These are phyloP conservation scores for Neurospora sp. DNA, from an alignment of 495 filamentous ascomycete species.

Conservation along the genomic window DNA sequence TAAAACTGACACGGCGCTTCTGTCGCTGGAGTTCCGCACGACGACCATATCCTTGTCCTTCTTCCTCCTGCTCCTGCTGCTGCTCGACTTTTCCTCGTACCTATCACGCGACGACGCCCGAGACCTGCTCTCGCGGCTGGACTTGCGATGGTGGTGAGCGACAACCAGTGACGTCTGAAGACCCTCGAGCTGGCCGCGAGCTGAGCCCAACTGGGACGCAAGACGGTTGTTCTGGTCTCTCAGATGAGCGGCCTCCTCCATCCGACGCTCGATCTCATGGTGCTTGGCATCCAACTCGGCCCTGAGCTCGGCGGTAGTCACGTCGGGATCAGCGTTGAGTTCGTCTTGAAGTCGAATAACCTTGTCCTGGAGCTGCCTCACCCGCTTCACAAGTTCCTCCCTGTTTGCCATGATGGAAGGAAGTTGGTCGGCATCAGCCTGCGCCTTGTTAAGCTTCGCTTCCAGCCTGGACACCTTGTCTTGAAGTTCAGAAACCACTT, in stretches of 20 bases:
- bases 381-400: conserved; percentile 13
- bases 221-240: conserved; percentile 17
- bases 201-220: conserved; percentile 15
- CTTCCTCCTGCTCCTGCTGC: conserved; percentile 11
- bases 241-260: conserved; percentile 17
- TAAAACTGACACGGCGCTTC: conserved; percentile 26
- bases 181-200: conserved; percentile 15
- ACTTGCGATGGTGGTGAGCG: conserved; percentile 13
- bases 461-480: conserved; percentile 15
- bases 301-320: conserved; percentile 12
- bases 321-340: conserved; percentile 15
- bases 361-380: conserved; percentile 16
- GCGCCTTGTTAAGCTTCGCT: conserved; percentile 7
- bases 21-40: conserved; percentile 23
- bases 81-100: conserved; percentile 15
- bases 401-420: conserved; percentile 22
- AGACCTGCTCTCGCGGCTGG: conserved; percentile 15
- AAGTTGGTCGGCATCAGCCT: conserved; percentile 26
- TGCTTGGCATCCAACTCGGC: conserved; percentile 20
- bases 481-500: conserved; percentile 22
- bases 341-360: conserved; percentile 17
- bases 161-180: conserved; percentile 11
- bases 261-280: conserved; percentile 15
- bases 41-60: conserved; percentile 24
- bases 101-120: conserved; percentile 21